Base-by-base conservation (phyloP, 345 rosid species). In the Boechera divaricarpa region DNA sequence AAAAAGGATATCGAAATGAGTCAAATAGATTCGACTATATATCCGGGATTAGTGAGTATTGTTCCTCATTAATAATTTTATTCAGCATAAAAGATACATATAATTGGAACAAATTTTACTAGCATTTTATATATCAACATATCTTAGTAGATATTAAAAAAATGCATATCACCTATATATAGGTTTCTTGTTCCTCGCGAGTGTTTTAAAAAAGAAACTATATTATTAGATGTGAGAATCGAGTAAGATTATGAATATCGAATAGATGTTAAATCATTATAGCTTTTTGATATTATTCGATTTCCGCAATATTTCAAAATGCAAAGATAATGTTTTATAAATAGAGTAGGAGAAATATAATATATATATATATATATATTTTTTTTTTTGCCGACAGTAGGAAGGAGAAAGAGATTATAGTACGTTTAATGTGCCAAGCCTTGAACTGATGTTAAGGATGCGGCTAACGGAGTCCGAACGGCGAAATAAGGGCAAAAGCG, bases 401-500 rank as follows among this genome's bases (percentile, higher is more conserved):
- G n/a, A 24, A 1, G 1, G 16, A 35, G 47, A 6, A 45, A 65
- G 16, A 64, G 54, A 73, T 0, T n/a, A 31, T 5, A 82, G 82
- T 75, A 94, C 98, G 21, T 82, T 83, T 18, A 91, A 41, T 2
- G 96, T 69, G 39, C 96, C 96, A 28, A 94, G 97, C 68, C 97
- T 85, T 2, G 98, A 94, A 81, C 83, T 91, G 26, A 94, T 77
- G 56, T 91, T 94, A 38, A 91, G 91, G 18, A 94, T 85, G 49
- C 97, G 86, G 49, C 88, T 64, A 3, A 49, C 48, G 13, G 87
- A 85, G 63, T 68, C 21, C 0, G 90, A 86, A 10, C 76, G 79
- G 13, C 96, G 91, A 70, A 91, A 90, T 32, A 85, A 28, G n/a
- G 96, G 97, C 75, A 91, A 76, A 57, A 94, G 89, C 1, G 87